Percentiles rank a stretch among this genome's conserved stretches.
Conservation (phyloP, 441 rosid species). For the Hura crepitans region DNA sequence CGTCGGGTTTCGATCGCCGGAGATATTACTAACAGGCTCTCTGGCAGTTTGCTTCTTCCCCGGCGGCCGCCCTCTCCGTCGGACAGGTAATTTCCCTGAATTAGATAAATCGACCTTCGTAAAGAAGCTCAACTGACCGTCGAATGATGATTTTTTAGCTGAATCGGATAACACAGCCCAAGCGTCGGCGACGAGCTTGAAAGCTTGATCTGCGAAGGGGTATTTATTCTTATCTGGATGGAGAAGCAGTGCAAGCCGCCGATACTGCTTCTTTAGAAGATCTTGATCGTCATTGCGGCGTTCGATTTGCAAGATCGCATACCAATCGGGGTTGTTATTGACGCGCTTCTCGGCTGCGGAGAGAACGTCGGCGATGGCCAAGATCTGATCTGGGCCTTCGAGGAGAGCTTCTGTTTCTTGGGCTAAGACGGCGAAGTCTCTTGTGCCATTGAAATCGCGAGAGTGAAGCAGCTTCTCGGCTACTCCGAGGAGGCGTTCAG, state of each 20-base stretch:
- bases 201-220: constrained; percentile 80
- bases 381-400: constrained; percentile 89
- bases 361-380: constrained; percentile 76
- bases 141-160: constrained; percentile 53
- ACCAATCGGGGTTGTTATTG: constrained; percentile 74
- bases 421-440: constrained; percentile 74
- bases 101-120: constrained; percentile 54
- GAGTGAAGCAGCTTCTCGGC: constrained; percentile 72
- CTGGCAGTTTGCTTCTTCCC: constrained; percentile 12
- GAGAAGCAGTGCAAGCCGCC: constrained; percentile 75
- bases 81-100: constrained; percentile 43
- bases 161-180: constrained; percentile 71
- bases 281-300: constrained; percentile 50
- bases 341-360: constrained; percentile 56
- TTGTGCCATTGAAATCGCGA: constrained; percentile 63
- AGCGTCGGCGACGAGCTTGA: constrained; percentile 76
- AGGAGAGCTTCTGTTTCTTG: constrained; percentile 76
- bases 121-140: constrained; percentile 48
- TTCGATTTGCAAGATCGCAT: constrained; percentile 69
- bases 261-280: constrained; percentile 73
- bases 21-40: not conserved
- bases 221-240: constrained; percentile 85
- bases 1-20: constrained; percentile 13
- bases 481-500: constrained; percentile 76
- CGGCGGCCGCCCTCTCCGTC: constrained; percentile 34